Evolutionary conservation across 257 asterid species (phyloP), one percentile per base, ranked within the genome.

Genomic region (Plantago elongata): DNA sequence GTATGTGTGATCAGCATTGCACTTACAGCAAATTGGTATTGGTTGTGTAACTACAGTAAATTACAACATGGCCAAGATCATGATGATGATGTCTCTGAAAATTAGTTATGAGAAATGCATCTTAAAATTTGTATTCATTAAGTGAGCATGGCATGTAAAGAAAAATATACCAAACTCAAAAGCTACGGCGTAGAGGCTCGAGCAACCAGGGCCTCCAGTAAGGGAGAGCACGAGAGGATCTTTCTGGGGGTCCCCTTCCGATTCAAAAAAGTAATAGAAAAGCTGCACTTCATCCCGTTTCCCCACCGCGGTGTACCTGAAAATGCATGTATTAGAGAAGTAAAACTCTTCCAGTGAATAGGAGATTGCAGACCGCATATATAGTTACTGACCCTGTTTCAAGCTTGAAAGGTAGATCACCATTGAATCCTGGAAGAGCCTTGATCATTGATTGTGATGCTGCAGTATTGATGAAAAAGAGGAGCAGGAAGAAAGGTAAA

Each of bases 131-230:
- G 40, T 1, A 7, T 34, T 34, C 5, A 34, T 34, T 34, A 34
- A 34, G 40, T 34, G n/a, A n/a, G n/a, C 40, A 34, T 34, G 40
- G 8, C 40, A 34, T 34, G 40, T 34, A 49, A 13, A 49, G 9
- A n/a, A 43, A 45, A 30, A 3, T 27, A 14, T 72, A 81, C 85
- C 88, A 4, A 69, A 74, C 51, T 81, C 83, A 30, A 60, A 81
- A 5, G 62, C 56, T 8, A 81, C 57, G 48, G 70, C 56, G 37
- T 74, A 69, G 46, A 84, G 64, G 51, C 45, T 79, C 3, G 84
- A 77, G 71, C 88, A 84, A 56, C 88, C 88, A 16, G 83, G 88
- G 45, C 88, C 84, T 9, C 92, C 92, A 1, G 81, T 64, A 42
- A 81, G 61, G 69, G 84, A 79, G 13, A 84, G 71, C 60, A 81